A percentile compares a stretch with the other conserved stretches of the same genome.
Evolutionary conservation across 129 eudicot species (phyloP).

Genomic region (Tagetes erecta): DNA sequence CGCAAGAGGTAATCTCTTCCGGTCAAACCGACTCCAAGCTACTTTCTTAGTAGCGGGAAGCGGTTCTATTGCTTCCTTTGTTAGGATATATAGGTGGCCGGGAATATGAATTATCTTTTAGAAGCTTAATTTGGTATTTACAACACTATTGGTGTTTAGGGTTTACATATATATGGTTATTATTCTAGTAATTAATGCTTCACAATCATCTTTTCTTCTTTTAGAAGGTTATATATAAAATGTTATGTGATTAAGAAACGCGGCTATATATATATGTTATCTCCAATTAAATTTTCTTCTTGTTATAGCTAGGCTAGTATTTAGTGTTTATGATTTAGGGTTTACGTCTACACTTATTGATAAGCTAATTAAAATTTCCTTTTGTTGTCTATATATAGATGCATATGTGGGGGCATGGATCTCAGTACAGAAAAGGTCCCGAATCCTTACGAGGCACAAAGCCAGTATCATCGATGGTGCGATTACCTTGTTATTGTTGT

Average conservation of each 20-base stretch:
- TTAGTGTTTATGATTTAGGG: background rate
- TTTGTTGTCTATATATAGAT: conserved; percentile 39
- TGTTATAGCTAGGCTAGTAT: too few relatives aligned
- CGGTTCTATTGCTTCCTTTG: too few relatives aligned
- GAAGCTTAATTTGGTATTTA: too few relatives aligned
- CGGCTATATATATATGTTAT: background rate
- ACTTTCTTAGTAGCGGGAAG: background rate
- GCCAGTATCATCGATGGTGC: conserved; percentile 59
- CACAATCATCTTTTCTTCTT: background rate
- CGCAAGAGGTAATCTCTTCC: background rate
- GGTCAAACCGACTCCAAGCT: background rate
- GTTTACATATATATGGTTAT: too few relatives aligned
- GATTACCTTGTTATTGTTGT: conserved; percentile 88
- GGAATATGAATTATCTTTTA: too few relatives aligned
- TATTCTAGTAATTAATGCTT: background rate
- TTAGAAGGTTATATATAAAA: background rate
- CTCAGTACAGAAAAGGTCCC: conserved; percentile 82
- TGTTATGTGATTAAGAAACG: background rate
- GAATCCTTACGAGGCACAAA: conserved; percentile 80
- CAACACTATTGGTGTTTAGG: too few relatives aligned
- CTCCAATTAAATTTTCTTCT: too few relatives aligned
- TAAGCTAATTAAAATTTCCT: background rate
- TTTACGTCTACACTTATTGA: too few relatives aligned
- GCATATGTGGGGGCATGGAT: conserved; percentile 99
- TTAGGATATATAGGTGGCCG: too few relatives aligned